Base-by-base conservation (phyloP, 164 flowering plant genomes). In the Chloranthus sessilifolius region DNA sequence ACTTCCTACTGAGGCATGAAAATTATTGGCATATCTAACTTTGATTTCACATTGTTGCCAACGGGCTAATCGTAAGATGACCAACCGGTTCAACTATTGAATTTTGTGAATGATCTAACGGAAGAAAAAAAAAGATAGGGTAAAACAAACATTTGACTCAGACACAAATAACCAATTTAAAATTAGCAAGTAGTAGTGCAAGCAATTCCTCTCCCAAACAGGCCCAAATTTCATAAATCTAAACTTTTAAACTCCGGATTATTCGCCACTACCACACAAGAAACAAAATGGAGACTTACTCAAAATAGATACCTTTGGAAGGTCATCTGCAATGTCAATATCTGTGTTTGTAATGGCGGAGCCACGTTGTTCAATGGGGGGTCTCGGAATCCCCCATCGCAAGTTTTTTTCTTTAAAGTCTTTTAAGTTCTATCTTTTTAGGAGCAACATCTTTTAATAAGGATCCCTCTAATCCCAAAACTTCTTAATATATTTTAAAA, bases 61-160 rank as follows among this genome's bases (percentile, higher is more conserved):
- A 83, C 44, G 2, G 91, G 83, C 50, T 87, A 60, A 59, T 82
- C 82, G 59, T 79, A 90, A 11, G 95, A 90, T 50, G 98, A 95
- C 95, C 98, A 87, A 34, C 98, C 98, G 29, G 98, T 90, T 55
- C 98, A 95, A 48, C 98, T 87, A 55, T 90, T 91, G 58, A 90
- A 90, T 56, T 90, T 90, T 14, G 98, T 85, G 5, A 82, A 69
- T 53, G 98, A 90, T 60, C 98, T 90, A 60, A 2, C 53, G 7
- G n/a, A n/a, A n/a, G n/a, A n/a, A n/a, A n/a, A 49, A 61, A 9
- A 60, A 28, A 21, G 51, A 21, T 12, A 22, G 39, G 10, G 31
- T 22, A 30, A 26, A 30, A 8, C 15, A 14, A 36, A 2, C 27
- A n/a, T 22, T 24, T n/a, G 2, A 33, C 31, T 38, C 37, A 3